These are phyloP conservation scores for Cavenderia fasciculata DNA, from an alignment of 78 protist species.

Conservation along the genomic window DNA sequence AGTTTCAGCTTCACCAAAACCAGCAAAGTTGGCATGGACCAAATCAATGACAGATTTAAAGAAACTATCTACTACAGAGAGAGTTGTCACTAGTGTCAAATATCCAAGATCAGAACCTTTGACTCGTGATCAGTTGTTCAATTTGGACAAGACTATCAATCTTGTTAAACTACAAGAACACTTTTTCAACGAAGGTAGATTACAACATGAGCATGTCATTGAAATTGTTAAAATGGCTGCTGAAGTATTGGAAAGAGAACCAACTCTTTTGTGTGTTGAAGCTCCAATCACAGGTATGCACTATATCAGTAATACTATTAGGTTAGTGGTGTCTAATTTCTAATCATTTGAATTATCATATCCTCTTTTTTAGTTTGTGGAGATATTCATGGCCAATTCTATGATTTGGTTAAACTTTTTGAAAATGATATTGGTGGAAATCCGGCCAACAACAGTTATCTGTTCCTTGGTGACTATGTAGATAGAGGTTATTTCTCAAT, in stretches of 20 bases:
- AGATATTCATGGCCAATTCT: constrained; percentile 95
- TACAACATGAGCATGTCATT: constrained; percentile 63
- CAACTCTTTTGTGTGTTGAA: constrained; percentile 54
- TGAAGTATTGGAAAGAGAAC: constrained; percentile 66
- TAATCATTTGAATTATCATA: background rate
- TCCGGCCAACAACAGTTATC: constrained; percentile 88
- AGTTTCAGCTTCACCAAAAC: background rate
- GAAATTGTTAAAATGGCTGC: constrained; percentile 66
- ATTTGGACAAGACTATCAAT: constrained; percentile 54
- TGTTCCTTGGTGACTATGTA: constrained; percentile 98
- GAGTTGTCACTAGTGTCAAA: constrained; percentile 68
- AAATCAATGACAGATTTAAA: constrained; percentile 20
- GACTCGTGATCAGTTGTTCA: constrained; percentile 43
- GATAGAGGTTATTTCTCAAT: constrained; percentile 96
- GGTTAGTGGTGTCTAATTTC: background rate
- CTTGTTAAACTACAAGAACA: constrained; percentile 71
- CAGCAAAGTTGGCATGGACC: constrained; percentile 25
- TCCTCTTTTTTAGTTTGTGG: constrained; percentile 85
- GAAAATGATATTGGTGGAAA: constrained; percentile 93
- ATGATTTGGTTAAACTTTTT: constrained; percentile 91
- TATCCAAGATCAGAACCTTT: constrained; percentile 61
- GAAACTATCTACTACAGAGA: constrained; percentile 28
- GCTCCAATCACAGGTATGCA: constrained; percentile 73
- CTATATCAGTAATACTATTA: background rate
- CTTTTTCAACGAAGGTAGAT: constrained; percentile 70